Conservation (phyloP, 192 early-diverging fungal species). For the Linnemannia elongata region DNA sequence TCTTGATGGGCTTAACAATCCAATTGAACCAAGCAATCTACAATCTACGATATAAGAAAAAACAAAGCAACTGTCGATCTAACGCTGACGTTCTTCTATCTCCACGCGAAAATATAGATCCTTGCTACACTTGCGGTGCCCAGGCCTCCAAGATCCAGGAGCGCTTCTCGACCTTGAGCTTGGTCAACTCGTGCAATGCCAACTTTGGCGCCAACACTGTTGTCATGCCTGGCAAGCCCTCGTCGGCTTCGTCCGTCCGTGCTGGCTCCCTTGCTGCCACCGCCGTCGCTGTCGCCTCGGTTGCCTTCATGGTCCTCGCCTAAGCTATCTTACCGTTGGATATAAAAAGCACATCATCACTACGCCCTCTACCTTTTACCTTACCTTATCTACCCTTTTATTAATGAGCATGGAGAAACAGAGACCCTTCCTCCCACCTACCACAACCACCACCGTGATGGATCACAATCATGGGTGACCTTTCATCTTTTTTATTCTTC, state of each 20-base stretch:
- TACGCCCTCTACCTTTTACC: not conserved
- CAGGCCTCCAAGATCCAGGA: slow-evolving; percentile 50
- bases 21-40: not conserved
- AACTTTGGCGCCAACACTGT: slow-evolving; percentile 53
- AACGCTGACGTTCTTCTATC: not conserved
- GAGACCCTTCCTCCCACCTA: not conserved
- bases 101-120: not conserved
- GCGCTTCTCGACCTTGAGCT: slow-evolving; percentile 36
- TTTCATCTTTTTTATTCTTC: not conserved
- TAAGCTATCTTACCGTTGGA: slow-evolving; percentile 2
- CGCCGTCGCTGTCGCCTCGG: slow-evolving; percentile 32
- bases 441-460: not conserved
- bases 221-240: slow-evolving; percentile 42
- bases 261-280: slow-evolving; percentile 32
- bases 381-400: not conserved
- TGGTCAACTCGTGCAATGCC: slow-evolving; percentile 47
- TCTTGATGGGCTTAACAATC: not conserved
- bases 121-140: slow-evolving; percentile 49
- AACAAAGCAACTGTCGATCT: not conserved
- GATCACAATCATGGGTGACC: not conserved
- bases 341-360: slow-evolving; percentile 1
- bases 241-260: slow-evolving; percentile 29
- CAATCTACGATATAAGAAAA: not conserved
- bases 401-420: slow-evolving; percentile 3
- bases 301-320: slow-evolving; percentile 28